These are phyloP conservation scores for Antrodiella citrinella DNA, from an alignment of 768 basidiomycete genomes.

Conservation along the genomic window DNA sequence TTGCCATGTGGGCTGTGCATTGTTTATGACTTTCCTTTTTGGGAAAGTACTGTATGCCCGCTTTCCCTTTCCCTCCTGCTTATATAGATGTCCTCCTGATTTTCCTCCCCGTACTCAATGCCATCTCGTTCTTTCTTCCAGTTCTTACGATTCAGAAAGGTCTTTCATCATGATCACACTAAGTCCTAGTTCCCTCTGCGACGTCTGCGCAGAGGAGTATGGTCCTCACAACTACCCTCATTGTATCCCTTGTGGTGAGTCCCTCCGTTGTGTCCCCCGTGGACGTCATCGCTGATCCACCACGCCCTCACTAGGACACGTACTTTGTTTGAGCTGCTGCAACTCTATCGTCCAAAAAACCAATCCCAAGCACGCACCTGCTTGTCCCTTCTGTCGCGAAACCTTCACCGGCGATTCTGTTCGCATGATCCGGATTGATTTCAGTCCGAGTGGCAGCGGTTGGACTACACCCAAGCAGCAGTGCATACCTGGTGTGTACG, in stretches of 20 bases:
- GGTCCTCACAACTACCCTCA: constrained; percentile 67
- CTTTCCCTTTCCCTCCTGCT: constrained; percentile 5
- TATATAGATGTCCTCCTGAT: constrained; percentile 21
- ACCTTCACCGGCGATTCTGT: constrained; percentile 55
- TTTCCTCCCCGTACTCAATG: constrained; percentile 21
- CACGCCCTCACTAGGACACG: constrained; percentile 49
- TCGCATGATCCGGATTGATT: constrained; percentile 77
- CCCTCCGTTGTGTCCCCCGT: constrained; percentile 15
- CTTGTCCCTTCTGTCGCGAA: constrained; percentile 83
- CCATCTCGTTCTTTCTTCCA: constrained; percentile 19
- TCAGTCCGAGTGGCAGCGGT: constrained; percentile 42
- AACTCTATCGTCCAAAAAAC: constrained; percentile 79
- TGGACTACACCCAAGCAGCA: constrained; percentile 57
- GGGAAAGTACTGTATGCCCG: constrained; percentile 9
- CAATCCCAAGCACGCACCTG: constrained; percentile 55
- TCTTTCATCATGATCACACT: constrained; percentile 63
- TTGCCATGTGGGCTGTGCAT: constrained; percentile 9
- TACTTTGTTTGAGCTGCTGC: constrained; percentile 72
- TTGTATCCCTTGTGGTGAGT: constrained; percentile 74
- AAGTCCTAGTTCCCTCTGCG: constrained; percentile 75
- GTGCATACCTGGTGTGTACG: constrained; percentile 27
- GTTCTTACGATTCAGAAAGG: constrained; percentile 17
- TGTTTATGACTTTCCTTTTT: constrained; percentile 9
- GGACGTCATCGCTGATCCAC: constrained; percentile 5
- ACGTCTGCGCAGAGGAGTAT: constrained; percentile 86